phyloP scores from a whole-genome alignment of 352 stramenopile species.

The Elongisporangium prolatum region DNA sequence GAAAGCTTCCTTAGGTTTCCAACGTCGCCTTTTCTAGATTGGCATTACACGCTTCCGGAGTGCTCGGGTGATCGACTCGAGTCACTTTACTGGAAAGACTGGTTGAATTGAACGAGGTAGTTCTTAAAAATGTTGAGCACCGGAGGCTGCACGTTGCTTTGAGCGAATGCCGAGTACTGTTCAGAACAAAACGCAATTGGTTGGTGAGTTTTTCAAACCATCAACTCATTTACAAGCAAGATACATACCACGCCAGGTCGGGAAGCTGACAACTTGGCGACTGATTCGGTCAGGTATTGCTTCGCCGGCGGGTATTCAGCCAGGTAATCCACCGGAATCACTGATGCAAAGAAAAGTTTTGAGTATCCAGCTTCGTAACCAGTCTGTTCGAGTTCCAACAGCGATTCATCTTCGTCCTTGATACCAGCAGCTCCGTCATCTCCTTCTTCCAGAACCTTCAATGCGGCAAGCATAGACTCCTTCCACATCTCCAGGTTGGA shows the following conservation, averaged over 20 bases:
- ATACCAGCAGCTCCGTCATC: slow-evolving; percentile 44
- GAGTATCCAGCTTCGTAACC: slow-evolving; percentile 94
- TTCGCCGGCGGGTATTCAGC: slow-evolving; percentile 58
- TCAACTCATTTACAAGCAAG: background rate
- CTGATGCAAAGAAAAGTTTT: slow-evolving; percentile 90
- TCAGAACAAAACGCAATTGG: background rate
- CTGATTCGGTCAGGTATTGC: slow-evolving; percentile 59
- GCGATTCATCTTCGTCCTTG: slow-evolving; percentile 79
- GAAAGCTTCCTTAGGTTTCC: background rate
- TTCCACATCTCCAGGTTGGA: slow-evolving; percentile 51
- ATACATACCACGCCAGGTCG: slow-evolving; percentile 61
- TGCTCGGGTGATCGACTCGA: background rate
- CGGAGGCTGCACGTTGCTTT: slow-evolving; percentile 31
- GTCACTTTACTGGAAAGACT: slow-evolving; percentile 50
- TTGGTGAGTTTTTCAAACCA: no score
- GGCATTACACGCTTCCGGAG: background rate
- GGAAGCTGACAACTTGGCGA: slow-evolving; percentile 61
- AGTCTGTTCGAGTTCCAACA: slow-evolving; percentile 74
- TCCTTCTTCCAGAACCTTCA: slow-evolving; percentile 63
- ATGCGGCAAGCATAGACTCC: slow-evolving; percentile 32
- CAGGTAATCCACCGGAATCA: slow-evolving; percentile 84
- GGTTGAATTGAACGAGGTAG: slow-evolving; percentile 67
- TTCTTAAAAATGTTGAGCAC: slow-evolving; percentile 31
- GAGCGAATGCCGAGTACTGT: slow-evolving; percentile 47
- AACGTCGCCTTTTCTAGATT: background rate